These are phyloP conservation scores for Candida patagonica DNA, from an alignment of 805 yeast species.

Conservation along the genomic window DNA sequence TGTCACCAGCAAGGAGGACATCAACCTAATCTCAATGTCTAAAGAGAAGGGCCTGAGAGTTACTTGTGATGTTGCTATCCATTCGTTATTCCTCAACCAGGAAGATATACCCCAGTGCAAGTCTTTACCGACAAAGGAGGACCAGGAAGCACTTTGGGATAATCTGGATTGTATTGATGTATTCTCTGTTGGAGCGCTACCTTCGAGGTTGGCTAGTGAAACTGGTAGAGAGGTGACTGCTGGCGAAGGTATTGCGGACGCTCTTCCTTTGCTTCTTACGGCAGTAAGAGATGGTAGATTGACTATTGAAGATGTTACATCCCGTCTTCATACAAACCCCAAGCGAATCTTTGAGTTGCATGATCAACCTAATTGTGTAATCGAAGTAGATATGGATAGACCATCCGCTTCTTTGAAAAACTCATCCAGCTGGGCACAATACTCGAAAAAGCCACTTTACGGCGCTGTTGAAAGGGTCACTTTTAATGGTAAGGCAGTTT, in stretches of 20 bases:
- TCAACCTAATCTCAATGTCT: constrained; percentile 75
- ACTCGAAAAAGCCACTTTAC: constrained; percentile 40
- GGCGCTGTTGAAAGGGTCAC: constrained; percentile 89
- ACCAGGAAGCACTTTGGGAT: constrained; percentile 77
- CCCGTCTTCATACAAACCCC: constrained; percentile 74
- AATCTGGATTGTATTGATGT: constrained; percentile 67
- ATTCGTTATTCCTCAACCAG: constrained; percentile 59
- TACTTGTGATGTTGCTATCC: constrained; percentile 82
- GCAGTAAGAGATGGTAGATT: constrained; percentile 71
- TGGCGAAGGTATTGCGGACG: constrained; percentile 72
- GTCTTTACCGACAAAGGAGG: constrained; percentile 72
- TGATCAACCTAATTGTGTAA: constrained; percentile 58
- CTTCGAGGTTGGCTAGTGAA: constrained; percentile 60
- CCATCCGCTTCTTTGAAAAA: constrained; percentile 33
- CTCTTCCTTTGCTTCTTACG: constrained; percentile 69
- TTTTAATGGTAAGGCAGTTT: constrained; percentile 66
- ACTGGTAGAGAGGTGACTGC: constrained; percentile 51
- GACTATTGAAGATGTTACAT: constrained; percentile 60
- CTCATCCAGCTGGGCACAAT: constrained; percentile 45
- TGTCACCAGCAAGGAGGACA: constrained; percentile 71
- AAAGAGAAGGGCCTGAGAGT: constrained; percentile 74
- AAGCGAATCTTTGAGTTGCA: constrained; percentile 73
- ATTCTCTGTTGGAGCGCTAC: constrained; percentile 76
- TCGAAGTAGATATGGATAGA: constrained; percentile 81
- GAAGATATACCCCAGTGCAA: constrained; percentile 60